phyloP scores from a whole-genome alignment of 23 red algal genomes.

The Agarophyton chilense region DNA sequence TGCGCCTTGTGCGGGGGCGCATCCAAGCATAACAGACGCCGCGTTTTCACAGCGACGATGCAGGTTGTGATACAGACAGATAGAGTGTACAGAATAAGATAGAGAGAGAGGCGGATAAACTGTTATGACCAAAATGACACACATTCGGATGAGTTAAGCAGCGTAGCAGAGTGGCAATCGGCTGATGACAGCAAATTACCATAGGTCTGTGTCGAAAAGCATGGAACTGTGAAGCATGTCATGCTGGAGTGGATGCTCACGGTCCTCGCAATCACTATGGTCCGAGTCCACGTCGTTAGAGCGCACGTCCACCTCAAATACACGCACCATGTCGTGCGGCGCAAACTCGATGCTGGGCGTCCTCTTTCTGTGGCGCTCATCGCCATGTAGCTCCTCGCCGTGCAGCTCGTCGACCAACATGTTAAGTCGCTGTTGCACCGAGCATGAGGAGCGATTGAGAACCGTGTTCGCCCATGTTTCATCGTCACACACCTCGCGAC shows the following conservation, averaged over 20 bases:
- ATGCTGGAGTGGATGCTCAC: background rate
- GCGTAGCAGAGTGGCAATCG: no score
- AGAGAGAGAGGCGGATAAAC: no score
- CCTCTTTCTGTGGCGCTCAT: background rate
- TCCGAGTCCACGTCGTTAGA: background rate
- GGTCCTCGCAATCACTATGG: background rate
- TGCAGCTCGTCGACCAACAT: slow-evolving; percentile 7
- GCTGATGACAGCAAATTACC: background rate
- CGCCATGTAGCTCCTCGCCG: background rate
- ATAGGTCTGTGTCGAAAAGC: slow-evolving; percentile 18
- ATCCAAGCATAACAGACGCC: background rate
- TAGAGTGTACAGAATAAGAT: no score
- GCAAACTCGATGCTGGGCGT: slow-evolving; percentile 43
- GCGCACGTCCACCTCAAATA: slow-evolving; percentile 16
- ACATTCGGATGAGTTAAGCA: no score
- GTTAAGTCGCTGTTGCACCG: slow-evolving; percentile 39
- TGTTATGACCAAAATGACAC: no score
- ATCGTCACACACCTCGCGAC: slow-evolving; percentile 58
- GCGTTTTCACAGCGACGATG: background rate
- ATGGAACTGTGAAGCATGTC: background rate
- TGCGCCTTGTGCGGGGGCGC: background rate
- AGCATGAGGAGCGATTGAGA: slow-evolving; percentile 50
- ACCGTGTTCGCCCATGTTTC: slow-evolving; percentile 63
- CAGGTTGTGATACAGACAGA: background rate
- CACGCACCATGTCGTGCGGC: slow-evolving; percentile 31